Evolutionary conservation across 1,139 yeast species (phyloP), one percentile per base, ranked within the genome.

Genomic region (Taphrina flavorubra): DNA sequence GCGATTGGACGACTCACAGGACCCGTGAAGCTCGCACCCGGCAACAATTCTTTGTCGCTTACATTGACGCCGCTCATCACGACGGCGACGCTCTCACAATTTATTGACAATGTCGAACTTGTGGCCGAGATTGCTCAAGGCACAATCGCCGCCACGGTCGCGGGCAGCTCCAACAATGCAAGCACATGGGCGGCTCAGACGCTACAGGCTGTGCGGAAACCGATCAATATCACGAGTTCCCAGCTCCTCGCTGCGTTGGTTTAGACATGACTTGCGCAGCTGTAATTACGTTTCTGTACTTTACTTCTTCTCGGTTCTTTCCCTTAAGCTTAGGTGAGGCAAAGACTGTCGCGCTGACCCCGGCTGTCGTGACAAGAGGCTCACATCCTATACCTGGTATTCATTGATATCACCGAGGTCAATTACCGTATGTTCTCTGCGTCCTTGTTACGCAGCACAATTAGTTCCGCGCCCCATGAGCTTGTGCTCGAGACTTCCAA

Each of bases 121-220:
- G 14, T 20, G 37, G 56, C 56, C 2, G 56, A 16, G 14, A 31
- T 51, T 11, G 56, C 56, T 18, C 13, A 10, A 11, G 56, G 56
- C n/a, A 20, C n/a, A 25, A n/a, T 51, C 16, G 2, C 56, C 36
- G 36, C 16, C 56, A 51, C 56, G 4, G 56, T 51, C 4, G 37
- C 36, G 39, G 56, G 56, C 14, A 10, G n/a, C 11, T 51, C 37
- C 56, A 51, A 31, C 56, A 31, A 20, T 11, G 39, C 39, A 11
- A 51, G 56, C 39, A 8, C 39, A 51, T 51, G 56, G 56, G 56
- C 56, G 11, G 20, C 5, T 51, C 37, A 51, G 39, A 51, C 56
- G 11, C n/a, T 51, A 10, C 56, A 31, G n/a, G 56, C 56, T 11
- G 40, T 51, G 16, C 36, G n/a, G 37, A 20, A 20, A 25, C 39